Evolutionary conservation across 2,329 filamentous ascomycete genomes (phyloP), one percentile per base, ranked within the genome.

Genomic region (Nigrospora osmanthi): DNA sequence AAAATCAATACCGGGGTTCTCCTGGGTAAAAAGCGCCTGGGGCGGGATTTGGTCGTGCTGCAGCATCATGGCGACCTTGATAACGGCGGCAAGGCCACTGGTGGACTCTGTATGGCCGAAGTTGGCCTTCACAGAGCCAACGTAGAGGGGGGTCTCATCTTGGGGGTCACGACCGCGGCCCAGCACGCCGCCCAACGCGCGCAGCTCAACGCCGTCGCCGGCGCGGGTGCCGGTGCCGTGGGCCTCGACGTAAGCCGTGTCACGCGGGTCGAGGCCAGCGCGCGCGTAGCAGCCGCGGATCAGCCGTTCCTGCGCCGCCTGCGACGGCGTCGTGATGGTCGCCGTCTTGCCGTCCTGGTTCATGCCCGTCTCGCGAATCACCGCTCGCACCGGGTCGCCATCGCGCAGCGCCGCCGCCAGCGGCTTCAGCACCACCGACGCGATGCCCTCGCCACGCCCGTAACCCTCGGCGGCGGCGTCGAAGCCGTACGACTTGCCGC

Each of bases 101-200:
- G 71, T 71, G 3, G 67, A 72, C 49, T 78, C 75, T 6, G 73
- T 46, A 53, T 78, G 75, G 11, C 75, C 75, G 31, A 76, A 66
- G 43, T 73, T 75, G 6, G 71, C 68, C 48, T 76, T 75, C 3
- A 73, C 67, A 0, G 71, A 73, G 10, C 72, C 72, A 12, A 74
- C 64, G 41, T 65, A 71, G 10, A 73, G 51, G 23, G 23, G 23
- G 23, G 5, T 28, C 10, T 10, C 23, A n/a, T n/a, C n/a, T n/a
- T n/a, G n/a, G 23, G 23, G 9, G 9, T 28, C 23, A 7, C 9
- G 23, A 10, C 23, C 23, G 23, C 23, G 7, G 23, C 23, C 23
- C 2, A 28, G 23, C 23, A 28, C 23, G 23, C 23, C 7, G 23
- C 23, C 38, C 39, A 38, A 19, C 13, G 44, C 44, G 11, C 35